phyloP scores from a whole-genome alignment of 1,284 basidiomycete species.

The Ceratobasidium sp. region DNA sequence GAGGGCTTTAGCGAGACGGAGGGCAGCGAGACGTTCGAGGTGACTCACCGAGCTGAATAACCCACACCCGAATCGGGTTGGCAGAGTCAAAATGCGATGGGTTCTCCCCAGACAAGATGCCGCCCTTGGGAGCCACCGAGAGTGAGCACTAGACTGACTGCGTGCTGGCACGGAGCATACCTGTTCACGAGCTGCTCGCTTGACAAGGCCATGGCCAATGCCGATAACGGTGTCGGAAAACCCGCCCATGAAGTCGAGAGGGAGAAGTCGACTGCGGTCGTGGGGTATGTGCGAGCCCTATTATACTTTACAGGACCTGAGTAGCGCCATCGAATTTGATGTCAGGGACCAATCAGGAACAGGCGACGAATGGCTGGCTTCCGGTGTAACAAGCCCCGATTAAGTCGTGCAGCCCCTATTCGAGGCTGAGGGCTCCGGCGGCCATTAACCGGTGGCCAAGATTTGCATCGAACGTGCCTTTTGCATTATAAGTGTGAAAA shows the following conservation, averaged over 20 bases:
- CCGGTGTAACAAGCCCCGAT: not conserved
- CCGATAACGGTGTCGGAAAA: slow-evolving; percentile 59
- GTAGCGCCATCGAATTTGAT: slow-evolving; percentile 28
- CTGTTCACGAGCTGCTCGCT: slow-evolving; percentile 65
- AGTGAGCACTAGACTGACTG: too few species aligned
- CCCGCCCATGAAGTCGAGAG: slow-evolving; percentile 58
- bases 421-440: not conserved
- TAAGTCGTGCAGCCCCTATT: slow-evolving; percentile 25
- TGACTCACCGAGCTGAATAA: slow-evolving; percentile 77
- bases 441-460: not conserved
- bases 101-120: slow-evolving; percentile 75
- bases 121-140: slow-evolving; percentile 60
- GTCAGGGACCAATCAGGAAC: slow-evolving; percentile 3
- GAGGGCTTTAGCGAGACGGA: slow-evolving; percentile 23
- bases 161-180: slow-evolving; percentile 54
- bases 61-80: slow-evolving; percentile 86
- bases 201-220: slow-evolving; percentile 56
- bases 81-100: slow-evolving; percentile 69
- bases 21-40: not conserved
- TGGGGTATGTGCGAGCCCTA: slow-evolving; percentile 7
- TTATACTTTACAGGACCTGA: slow-evolving; percentile 13
- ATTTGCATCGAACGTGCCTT: not conserved
- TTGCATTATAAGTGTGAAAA: not conserved
- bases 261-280: not conserved
- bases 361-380: not conserved